A percentile compares a stretch with the other conserved stretches of the same genome.
Evolutionary conservation across 139 green algal genomes (phyloP).

Genomic region (Chlamydomonas eustigma): DNA sequence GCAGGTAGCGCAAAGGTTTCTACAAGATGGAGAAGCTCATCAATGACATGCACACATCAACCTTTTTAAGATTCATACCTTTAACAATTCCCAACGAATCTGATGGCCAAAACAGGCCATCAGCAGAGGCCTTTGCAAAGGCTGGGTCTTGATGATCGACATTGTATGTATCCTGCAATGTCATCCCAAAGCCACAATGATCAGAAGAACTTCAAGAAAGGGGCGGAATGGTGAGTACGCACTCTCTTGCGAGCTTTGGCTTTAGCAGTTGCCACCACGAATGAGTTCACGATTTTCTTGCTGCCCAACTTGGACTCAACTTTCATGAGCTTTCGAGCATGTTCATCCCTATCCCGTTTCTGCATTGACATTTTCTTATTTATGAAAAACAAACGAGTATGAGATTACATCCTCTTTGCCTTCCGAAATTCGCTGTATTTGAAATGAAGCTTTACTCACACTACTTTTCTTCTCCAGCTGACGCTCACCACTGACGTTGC

Average conservation of each 20-base stretch:
- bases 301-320: slow-evolving; percentile 10
- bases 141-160: too few species aligned
- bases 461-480: neutral
- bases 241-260: neutral
- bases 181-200: neutral
- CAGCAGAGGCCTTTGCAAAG: too few species aligned
- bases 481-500: neutral
- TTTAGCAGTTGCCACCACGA: slow-evolving; percentile 7
- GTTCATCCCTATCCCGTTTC: neutral
- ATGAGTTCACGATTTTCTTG: slow-evolving; percentile 12
- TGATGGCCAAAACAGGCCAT: too few species aligned
- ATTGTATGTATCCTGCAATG: neutral
- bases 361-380: too few species aligned
- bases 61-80: too few species aligned
- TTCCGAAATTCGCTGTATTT: too few species aligned
- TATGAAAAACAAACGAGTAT: too few species aligned
- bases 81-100: too few species aligned
- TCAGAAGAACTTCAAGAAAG: neutral
- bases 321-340: slow-evolving; percentile 8
- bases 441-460: too few species aligned
- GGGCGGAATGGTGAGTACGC: neutral
- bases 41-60: neutral
- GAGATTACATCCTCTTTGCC: too few species aligned
- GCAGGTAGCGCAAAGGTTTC: slow-evolving; percentile 10
- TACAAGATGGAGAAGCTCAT: neutral